Base-by-base conservation (phyloP, 495 filamentous ascomycete genomes). In the Lichenothelia convexa region DNA sequence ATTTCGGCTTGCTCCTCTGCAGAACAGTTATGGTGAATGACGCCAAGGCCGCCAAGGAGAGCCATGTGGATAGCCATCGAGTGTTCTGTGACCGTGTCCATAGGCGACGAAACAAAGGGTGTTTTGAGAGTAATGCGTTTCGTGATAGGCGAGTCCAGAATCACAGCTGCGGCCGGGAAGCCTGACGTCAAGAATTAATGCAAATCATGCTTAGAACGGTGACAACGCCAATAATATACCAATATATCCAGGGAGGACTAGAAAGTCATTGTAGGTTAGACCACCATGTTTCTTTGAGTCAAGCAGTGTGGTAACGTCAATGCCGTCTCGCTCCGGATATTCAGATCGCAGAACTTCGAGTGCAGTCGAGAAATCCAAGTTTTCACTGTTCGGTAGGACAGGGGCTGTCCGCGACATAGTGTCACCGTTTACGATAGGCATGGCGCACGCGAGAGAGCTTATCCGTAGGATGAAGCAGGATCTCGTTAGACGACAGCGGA, bases 41-140 rank as follows among this genome's bases (percentile, higher is more conserved):
- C 81, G 58, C 89, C 89, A 21, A 99, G 67, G 52, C 89, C 89
- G 57, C 89, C 89, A 48, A 95, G 77, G 32, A 95, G 70, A 22
- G 89, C 89, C 78, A 99, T 93, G 63, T 93, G 81, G 48, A 99
- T 94, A 35, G 89, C 89, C 89, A 99, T 99, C 54, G 89, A 84
- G 58, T 91, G 78, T 61, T 95, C 89, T 11, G 89, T 99, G 50
- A 99, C 89, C 22, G 89, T 99, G 66, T 99, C 89, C 89, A 99
- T 99, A 47, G 89, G 91, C 18, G 86, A 94, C 18, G 91, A 95
- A 32, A 93, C 68, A 47, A 99, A 76, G 27, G 89, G 89, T 7
- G 81, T 84, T 68, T 93, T 99, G 47, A 99, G 63, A 11, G 75
- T 71, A 57, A 95, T 87, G 45, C 82, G 74, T 70, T 85, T 92